Percentiles rank a stretch among this genome's conserved stretches.
These are phyloP conservation scores for Hypericum perforatum DNA, from an alignment of 345 rosid species.

Conservation along the genomic window DNA sequence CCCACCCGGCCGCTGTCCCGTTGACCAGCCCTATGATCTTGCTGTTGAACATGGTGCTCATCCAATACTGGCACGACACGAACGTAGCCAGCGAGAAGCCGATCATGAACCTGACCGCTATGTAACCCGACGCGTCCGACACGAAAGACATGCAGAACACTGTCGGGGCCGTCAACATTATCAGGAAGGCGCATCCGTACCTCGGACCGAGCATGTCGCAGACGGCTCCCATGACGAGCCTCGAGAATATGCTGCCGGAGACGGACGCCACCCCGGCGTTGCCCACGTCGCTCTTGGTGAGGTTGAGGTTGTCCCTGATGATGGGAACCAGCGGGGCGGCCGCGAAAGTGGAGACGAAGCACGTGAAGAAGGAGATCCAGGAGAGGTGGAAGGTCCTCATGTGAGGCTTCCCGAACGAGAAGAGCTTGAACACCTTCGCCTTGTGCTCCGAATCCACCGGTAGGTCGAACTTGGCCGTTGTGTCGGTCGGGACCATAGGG, in stretches of 20 bases:
- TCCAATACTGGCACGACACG: constrained; percentile 92
- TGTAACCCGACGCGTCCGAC: constrained; percentile 20
- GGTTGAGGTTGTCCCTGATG: constrained; percentile 32
- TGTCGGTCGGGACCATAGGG: constrained; percentile 9
- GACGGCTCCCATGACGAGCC: constrained; percentile 34
- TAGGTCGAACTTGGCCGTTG: constrained; percentile 12
- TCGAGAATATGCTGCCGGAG: constrained; percentile 30
- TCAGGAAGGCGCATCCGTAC: constrained; percentile 23
- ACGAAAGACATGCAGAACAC: constrained; percentile 32
- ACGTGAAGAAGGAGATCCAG: constrained; percentile 34
- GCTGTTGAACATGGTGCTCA: constrained; percentile 31
- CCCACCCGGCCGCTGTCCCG: too few relatives aligned
- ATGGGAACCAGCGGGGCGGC: constrained; percentile 30
- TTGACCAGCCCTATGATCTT: too few relatives aligned
- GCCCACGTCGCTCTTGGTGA: constrained; percentile 21
- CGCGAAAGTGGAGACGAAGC: constrained; percentile 34
- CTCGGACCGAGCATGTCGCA: constrained; percentile 32
- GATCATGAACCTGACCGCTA: constrained; percentile 21
- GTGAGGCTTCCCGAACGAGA: constrained; percentile 19
- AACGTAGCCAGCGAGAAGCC: constrained; percentile 89
- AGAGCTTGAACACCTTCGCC: constrained; percentile 16
- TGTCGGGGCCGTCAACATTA: constrained; percentile 28
- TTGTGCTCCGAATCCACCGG: constrained; percentile 28
- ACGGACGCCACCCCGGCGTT: constrained; percentile 31
- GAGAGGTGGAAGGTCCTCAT: constrained; percentile 29